Evolutionary conservation across 2,329 filamentous ascomycete genomes (phyloP).

Genomic region (Curvularia eragrostidis): DNA sequence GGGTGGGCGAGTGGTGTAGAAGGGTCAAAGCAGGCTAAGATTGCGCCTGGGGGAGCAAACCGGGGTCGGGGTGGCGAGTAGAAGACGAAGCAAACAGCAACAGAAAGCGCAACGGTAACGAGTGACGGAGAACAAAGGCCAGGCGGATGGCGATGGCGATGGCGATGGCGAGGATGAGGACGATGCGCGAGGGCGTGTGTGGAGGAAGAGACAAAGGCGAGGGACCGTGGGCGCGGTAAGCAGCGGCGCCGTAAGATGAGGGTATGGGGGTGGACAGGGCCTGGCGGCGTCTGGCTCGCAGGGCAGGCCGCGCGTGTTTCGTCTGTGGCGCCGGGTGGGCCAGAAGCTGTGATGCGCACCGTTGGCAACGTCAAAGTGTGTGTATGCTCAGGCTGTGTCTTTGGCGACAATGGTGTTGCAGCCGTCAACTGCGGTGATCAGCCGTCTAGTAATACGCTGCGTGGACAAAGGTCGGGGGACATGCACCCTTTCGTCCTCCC

Average conservation of each 20-base stretch:
- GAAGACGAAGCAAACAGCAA: not conserved
- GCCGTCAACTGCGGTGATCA: not conserved
- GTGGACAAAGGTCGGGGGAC: not conserved
- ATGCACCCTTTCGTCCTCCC: constrained; percentile 5
- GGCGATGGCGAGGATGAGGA: not conserved
- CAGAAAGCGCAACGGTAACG: constrained; percentile 14
- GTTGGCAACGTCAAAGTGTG: constrained; percentile 9
- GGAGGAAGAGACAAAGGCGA: constrained; percentile 1
- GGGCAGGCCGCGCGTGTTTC: constrained; percentile 27
- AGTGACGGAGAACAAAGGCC: constrained; percentile 19
- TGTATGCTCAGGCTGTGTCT: too few species aligned
- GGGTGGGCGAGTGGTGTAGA: constrained; percentile 14
- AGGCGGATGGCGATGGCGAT: constrained; percentile 6
- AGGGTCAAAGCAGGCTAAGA: not conserved
- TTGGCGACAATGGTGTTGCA: constrained; percentile 11
- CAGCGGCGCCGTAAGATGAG: constrained; percentile 19
- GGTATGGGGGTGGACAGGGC: constrained; percentile 18
- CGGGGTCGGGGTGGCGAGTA: constrained; percentile 3
- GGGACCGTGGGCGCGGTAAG: constrained; percentile 8
- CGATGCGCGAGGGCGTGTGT: not conserved
- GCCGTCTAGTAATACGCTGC: constrained; percentile 4
- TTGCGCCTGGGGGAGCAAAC: too few species aligned
- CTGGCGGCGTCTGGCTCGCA: constrained; percentile 19
- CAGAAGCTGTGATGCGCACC: constrained; percentile 22
- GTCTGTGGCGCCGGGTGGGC: constrained; percentile 25